A percentile compares a stretch with the other conserved stretches of the same genome.
Evolutionary conservation across 2,329 filamentous ascomycete species (phyloP).

Genomic region (Nigrospora osmanthi): DNA sequence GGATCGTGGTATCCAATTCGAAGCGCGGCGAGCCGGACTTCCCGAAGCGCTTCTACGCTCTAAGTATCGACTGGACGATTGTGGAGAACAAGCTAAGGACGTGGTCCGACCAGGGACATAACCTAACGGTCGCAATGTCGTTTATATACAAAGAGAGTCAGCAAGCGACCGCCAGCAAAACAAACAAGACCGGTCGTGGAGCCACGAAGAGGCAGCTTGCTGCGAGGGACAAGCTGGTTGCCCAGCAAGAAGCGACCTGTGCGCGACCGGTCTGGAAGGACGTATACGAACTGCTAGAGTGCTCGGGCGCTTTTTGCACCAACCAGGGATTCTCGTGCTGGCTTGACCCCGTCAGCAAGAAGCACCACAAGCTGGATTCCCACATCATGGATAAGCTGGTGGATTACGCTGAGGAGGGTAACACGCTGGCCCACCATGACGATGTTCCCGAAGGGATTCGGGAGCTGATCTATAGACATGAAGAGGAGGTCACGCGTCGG

Average conservation of each 20-base stretch:
- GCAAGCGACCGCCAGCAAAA: background rate
- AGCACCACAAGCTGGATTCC: constrained; percentile 2
- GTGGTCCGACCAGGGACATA: background rate
- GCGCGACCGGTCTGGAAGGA: constrained; percentile 1
- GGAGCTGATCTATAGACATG: constrained; percentile 1
- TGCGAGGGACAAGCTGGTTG: constrained; percentile 1
- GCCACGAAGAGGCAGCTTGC: constrained; percentile 3
- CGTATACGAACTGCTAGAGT: constrained; percentile 3
- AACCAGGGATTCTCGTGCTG: constrained; percentile 2
- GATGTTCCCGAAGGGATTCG: constrained; percentile 3
- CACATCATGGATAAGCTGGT: constrained; percentile 4
- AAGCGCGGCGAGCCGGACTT: background rate
- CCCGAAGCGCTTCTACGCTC: background rate
- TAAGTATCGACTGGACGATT: background rate
- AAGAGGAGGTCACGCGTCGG: constrained; percentile 1
- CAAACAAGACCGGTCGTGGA: constrained; percentile 2
- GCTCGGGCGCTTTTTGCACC: background rate
- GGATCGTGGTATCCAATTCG: background rate
- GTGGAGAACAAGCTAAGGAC: background rate
- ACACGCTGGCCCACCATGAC: constrained; percentile 1
- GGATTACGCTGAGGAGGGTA: constrained; percentile 1
- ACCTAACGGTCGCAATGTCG: background rate
- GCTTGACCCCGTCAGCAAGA: background rate
- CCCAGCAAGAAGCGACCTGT: constrained; percentile 2
- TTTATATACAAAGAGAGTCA: constrained; percentile 2